phyloP scores from a whole-genome alignment of 495 filamentous ascomycete genomes.

The Aspergillus incahuasiensis region DNA sequence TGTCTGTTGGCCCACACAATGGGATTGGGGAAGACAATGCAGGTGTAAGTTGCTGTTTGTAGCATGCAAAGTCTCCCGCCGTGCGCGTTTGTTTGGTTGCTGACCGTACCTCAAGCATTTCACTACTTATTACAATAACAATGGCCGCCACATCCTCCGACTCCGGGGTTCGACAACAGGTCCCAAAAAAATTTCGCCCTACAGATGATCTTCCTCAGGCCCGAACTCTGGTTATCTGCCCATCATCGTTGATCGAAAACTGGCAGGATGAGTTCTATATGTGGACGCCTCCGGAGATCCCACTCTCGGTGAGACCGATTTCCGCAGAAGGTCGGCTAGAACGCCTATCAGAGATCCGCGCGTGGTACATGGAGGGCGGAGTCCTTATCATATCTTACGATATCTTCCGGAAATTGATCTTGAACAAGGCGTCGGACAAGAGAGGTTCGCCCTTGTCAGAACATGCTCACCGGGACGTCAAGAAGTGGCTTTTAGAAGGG shows the following conservation, averaged over 20 bases:
- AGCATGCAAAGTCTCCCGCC: too few relatives aligned
- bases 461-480: slow-evolving; percentile 33
- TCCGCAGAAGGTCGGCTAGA: slow-evolving; percentile 24
- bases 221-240: slow-evolving; percentile 70
- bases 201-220: slow-evolving; percentile 27
- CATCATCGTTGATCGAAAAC: slow-evolving; percentile 69
- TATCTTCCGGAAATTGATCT: slow-evolving; percentile 53
- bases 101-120: slow-evolving; percentile 41
- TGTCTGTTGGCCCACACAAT: slow-evolving; percentile 89
- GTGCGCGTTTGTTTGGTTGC: too few relatives aligned
- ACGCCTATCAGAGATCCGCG: slow-evolving; percentile 41
- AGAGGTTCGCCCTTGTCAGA: slow-evolving; percentile 23
- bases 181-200: slow-evolving; percentile 55
- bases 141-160: slow-evolving; percentile 58
- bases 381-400: slow-evolving; percentile 70
- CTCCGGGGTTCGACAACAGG: slow-evolving; percentile 52
- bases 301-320: slow-evolving; percentile 47
- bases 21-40: slow-evolving; percentile 94
- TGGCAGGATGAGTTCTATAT: slow-evolving; percentile 72
- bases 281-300: slow-evolving; percentile 54
- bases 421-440: slow-evolving; percentile 27
- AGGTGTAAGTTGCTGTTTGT: slow-evolving; percentile 53
- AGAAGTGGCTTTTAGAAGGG: slow-evolving; percentile 47
- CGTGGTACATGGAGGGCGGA: slow-evolving; percentile 65
- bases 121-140: slow-evolving; percentile 69